A percentile compares a stretch with the other conserved stretches of the same genome.
Conservation (phyloP, 805 yeast genomes). For the Hanseniaspora lachancei region DNA sequence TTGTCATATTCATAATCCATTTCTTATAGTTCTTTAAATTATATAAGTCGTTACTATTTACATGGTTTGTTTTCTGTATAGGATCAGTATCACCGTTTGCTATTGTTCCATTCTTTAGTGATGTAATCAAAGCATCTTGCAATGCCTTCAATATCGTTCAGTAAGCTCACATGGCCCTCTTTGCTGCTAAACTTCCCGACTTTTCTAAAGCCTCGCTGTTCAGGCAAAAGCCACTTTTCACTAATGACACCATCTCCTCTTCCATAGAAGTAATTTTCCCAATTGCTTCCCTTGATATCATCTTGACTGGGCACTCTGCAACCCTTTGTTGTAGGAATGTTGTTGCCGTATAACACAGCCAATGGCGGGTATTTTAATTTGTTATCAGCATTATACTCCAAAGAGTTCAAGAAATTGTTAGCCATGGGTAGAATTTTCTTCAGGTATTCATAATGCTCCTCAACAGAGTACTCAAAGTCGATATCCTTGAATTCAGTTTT, state of each 20-base stretch:
- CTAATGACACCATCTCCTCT: conserved; percentile 92
- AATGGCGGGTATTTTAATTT: conserved; percentile 59
- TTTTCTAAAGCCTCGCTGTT: conserved; percentile 55
- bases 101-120: conserved; percentile 24
- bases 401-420: conserved; percentile 41
- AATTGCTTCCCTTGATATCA: conserved; percentile 58
- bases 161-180: conserved; percentile 65
- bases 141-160: conserved; percentile 61
- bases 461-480: conserved; percentile 14
- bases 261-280: conserved; percentile 66
- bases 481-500: conserved; percentile 8
- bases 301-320: conserved; percentile 49
- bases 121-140: conserved; percentile 60
- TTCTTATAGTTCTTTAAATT: too few species aligned
- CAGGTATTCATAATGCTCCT: conserved; percentile 55
- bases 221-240: conserved; percentile 72
- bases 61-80: neutral
- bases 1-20: too few species aligned
- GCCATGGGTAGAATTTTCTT: conserved; percentile 47
- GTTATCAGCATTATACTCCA: conserved; percentile 40
- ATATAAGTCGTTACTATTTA: neutral
- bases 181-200: conserved; percentile 52
- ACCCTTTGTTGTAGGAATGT: conserved; percentile 76
- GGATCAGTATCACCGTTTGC: neutral
- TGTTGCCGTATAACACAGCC: conserved; percentile 67